Evolutionary conservation across 129 eudicot genomes (phyloP).

Genomic region (Tagetes patula): DNA sequence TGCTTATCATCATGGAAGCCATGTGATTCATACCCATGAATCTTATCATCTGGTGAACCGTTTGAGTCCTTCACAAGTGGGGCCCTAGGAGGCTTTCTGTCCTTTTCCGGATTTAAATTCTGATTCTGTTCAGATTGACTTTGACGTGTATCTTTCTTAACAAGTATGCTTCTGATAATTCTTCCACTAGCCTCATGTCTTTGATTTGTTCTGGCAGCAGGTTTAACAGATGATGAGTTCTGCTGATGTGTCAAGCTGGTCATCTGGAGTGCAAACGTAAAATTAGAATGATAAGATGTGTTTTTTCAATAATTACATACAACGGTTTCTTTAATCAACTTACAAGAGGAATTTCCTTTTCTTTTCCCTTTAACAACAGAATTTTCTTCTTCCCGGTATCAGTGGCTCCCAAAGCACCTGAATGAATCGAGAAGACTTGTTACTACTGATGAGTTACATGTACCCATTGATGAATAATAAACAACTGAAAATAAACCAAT

Average conservation of each 20-base stretch:
- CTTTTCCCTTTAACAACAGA: slow-evolving; percentile 81
- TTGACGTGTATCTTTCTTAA: slow-evolving; percentile 59
- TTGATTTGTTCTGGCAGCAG: slow-evolving; percentile 46
- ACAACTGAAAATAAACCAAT: neutral
- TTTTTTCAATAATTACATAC: neutral
- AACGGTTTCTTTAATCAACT: slow-evolving; percentile 27
- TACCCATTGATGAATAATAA: neutral
- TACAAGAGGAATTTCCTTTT: slow-evolving; percentile 62
- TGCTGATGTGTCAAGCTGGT: slow-evolving; percentile 44
- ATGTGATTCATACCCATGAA: slow-evolving; percentile 20
- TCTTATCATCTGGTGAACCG: slow-evolving; percentile 53
- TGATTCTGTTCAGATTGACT: slow-evolving; percentile 50
- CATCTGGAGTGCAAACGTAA: slow-evolving; percentile 32
- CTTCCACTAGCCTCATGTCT: slow-evolving; percentile 71
- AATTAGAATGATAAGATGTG: neutral
- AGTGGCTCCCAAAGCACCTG: slow-evolving; percentile 53
- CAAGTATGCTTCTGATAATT: slow-evolving; percentile 70
- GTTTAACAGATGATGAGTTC: slow-evolving; percentile 37
- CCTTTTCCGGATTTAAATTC: slow-evolving; percentile 49
- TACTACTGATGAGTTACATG: neutral
- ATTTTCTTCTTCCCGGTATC: slow-evolving; percentile 70
- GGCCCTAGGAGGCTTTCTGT: slow-evolving; percentile 75
- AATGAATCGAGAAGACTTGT: slow-evolving; percentile 16
- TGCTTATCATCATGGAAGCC: slow-evolving; percentile 46
- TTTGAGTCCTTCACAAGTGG: slow-evolving; percentile 27